Conservation (phyloP, 148 eudicot species). For the Persicaria maculosa region DNA sequence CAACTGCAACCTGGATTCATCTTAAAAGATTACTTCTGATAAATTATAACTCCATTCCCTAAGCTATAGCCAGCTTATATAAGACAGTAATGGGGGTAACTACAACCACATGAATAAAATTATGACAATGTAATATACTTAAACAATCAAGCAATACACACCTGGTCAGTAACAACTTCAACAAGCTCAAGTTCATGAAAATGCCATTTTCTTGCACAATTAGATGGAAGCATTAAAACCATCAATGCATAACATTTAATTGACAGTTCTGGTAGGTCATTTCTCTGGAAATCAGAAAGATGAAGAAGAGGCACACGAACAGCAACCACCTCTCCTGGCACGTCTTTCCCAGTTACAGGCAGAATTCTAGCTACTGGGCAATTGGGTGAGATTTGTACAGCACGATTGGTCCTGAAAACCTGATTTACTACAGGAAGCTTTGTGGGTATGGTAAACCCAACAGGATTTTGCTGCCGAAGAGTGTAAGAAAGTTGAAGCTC, state of each 20-base stretch:
- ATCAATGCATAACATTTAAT: conserved; percentile 83
- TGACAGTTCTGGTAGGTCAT: conserved; percentile 88
- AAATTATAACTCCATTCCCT: no score
- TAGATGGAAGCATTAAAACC: conserved; percentile 91
- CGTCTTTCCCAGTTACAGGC: conserved; percentile 53
- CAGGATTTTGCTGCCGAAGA: conserved; percentile 72
- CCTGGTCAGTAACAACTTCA: conserved; percentile 98
- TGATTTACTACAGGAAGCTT: conserved; percentile 73
- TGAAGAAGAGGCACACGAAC: conserved; percentile 90
- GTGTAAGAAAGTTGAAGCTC: conserved; percentile 85
- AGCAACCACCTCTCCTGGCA: conserved; percentile 91
- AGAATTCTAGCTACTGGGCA: conserved; percentile 73
- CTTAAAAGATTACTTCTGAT: not conserved
- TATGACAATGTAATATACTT: no score
- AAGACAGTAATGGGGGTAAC: no score
- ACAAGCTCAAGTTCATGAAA: conserved; percentile 89
- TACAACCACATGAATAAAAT: no score
- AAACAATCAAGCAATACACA: conserved; percentile 1
- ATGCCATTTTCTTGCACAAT: conserved; percentile 89
- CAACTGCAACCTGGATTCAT: conserved; percentile 70
- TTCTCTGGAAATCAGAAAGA: conserved; percentile 68
- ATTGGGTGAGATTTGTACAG: conserved; percentile 67
- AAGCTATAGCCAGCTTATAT: no score
- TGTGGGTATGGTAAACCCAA: conserved; percentile 74
- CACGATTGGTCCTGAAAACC: conserved; percentile 61